Evolutionary conservation across 768 basidiomycete species (phyloP).

Genomic region (Boletus tomentosulus): DNA sequence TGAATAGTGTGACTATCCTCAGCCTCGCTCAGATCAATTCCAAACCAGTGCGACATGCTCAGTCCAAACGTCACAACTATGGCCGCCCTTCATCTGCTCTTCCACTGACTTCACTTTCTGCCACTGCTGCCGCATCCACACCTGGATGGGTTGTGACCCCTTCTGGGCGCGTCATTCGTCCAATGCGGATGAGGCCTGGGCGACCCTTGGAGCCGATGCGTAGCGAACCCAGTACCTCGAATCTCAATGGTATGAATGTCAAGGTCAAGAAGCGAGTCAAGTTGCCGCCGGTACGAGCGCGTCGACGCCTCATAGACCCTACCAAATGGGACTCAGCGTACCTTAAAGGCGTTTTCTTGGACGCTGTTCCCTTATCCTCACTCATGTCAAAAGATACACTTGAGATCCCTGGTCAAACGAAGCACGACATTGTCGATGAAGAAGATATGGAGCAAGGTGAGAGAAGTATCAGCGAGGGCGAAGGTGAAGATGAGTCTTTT

Average conservation of each 20-base stretch:
- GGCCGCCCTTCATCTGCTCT: constrained; percentile 57
- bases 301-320: constrained; percentile 67
- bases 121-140: constrained; percentile 47
- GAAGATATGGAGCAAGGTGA: background rate
- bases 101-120: constrained; percentile 59
- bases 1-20: background rate
- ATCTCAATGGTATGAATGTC: constrained; percentile 12
- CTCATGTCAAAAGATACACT: background rate
- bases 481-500: background rate
- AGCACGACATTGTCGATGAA: background rate
- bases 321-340: constrained; percentile 66
- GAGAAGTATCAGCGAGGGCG: background rate
- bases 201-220: constrained; percentile 45
- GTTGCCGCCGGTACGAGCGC: constrained; percentile 54
- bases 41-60: constrained; percentile 28
- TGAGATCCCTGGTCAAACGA: background rate
- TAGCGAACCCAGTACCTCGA: constrained; percentile 2
- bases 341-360: constrained; percentile 66
- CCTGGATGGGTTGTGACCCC: constrained; percentile 71
- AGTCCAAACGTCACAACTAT: constrained; percentile 36
- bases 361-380: constrained; percentile 24
- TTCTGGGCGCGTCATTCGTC: constrained; percentile 59
- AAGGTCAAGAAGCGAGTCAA: constrained; percentile 44
- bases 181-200: constrained; percentile 66
- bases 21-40: constrained; percentile 17